phyloP scores from a whole-genome alignment of 2,329 filamentous ascomycete species.

The Talaromyces atroroseus region DNA sequence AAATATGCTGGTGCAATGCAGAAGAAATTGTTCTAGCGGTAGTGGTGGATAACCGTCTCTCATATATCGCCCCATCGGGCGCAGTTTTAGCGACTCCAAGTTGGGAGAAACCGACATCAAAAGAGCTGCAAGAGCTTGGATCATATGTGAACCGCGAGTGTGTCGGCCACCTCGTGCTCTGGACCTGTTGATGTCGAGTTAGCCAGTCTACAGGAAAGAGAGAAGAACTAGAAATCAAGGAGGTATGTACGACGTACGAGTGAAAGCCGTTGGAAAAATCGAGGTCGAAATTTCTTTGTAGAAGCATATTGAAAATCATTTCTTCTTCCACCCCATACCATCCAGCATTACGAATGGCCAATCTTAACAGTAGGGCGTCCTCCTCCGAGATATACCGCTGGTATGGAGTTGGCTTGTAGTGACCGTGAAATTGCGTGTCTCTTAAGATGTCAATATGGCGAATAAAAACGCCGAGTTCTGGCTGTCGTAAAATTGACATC shows the following conservation, averaged over 20 bases:
- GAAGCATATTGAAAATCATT: constrained; percentile 12
- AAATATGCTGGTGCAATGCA: not conserved
- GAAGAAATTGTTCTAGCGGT: constrained; percentile 12
- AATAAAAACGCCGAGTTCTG: constrained; percentile 9
- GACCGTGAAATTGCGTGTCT: constrained; percentile 11
- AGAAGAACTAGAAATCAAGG: not conserved
- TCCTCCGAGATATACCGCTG: constrained; percentile 9
- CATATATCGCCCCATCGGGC: constrained; percentile 11
- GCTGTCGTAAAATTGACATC: constrained; percentile 7
- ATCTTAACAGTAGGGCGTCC: constrained; percentile 4
- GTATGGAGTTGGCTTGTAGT: constrained; percentile 6
- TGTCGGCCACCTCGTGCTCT: constrained; percentile 11
- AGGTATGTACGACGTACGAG: constrained; percentile 2
- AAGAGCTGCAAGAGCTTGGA: constrained; percentile 11
- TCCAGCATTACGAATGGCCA: constrained; percentile 11
- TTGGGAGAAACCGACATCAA: constrained; percentile 12
- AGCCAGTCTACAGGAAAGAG: not conserved
- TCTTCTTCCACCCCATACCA: constrained; percentile 12
- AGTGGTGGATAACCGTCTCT: constrained; percentile 6
- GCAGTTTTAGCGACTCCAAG: constrained; percentile 11
- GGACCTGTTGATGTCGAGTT: constrained; percentile 1
- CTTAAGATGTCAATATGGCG: constrained; percentile 10
- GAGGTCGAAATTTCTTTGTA: constrained; percentile 10
- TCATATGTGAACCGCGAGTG: constrained; percentile 13
- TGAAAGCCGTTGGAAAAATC: constrained; percentile 12